Base-by-base conservation (phyloP, 306 rosid species). In the Nissolia schottii region DNA sequence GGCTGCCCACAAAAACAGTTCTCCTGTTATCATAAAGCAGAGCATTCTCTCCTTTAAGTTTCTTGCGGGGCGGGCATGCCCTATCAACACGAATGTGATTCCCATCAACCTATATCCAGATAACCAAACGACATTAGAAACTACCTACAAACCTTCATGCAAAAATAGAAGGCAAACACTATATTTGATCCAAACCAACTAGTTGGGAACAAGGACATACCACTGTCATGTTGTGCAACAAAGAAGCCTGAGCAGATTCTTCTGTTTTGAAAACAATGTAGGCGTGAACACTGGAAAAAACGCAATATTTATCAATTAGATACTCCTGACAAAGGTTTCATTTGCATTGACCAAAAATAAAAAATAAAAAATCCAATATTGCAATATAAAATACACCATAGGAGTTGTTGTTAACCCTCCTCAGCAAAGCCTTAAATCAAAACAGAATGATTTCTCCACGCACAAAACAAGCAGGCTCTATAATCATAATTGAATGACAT, bases 1-100 rank as follows among this genome's bases (percentile, higher is more conserved):
- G 96, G 88, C 89, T 94, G 27, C 99, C 99, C 64, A 94, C 95
- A 76, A 94, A 91, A 70, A 94, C 89, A 64, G 99, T 94, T 85
- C 95, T 91, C 77, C 67, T 89, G 77, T 74, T 87, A 81, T 94
- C 97, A 75, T 89, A 94, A 63, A 80, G 86, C 12, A 82, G 31
- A 57, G 73, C 48, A 49, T 25, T 87, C 51, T 90, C 99, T 65
- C 92, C 90, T 67, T 91, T 94, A 71, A 50, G 83, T 80, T 87
- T 94, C 87, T 94, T 94, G 67, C 97, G 92, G 50, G 99, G 99
- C 1, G 99, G 99, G 87, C 97, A 94, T 43, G 99, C 99, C 83
- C 91, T 70, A 72, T 94, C 99, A 71, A 94, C 97, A 54, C 97
- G 97, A 23, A 91, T 86, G 75, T 91, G 99, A 69, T 91, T 89